Conservation (phyloP, 768 basidiomycete genomes). For the Boletus edulis region DNA sequence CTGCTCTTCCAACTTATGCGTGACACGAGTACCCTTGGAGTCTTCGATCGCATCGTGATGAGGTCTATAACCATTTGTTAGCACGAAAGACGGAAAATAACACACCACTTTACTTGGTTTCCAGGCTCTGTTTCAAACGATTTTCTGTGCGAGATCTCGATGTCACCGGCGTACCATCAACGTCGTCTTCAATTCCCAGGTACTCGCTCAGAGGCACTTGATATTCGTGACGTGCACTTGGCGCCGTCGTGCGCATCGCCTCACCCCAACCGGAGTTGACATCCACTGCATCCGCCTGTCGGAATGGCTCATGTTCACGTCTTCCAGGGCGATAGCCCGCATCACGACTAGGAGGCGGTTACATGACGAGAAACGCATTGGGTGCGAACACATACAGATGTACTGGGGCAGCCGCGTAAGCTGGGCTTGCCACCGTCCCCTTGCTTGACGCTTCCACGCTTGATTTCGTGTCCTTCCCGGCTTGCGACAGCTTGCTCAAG, state of each 20-base stretch:
- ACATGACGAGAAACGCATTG: not conserved
- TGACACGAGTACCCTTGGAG: not conserved
- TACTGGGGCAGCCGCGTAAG: not conserved
- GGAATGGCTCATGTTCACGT: not conserved
- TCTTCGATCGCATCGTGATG: not conserved
- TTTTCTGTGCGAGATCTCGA: not conserved
- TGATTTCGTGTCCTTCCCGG: not conserved
- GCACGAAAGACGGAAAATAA: not conserved
- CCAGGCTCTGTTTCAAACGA: not conserved
- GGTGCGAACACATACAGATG: conserved; percentile 6
- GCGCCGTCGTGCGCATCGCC: not conserved
- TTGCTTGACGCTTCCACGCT: not conserved
- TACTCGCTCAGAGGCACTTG: conserved; percentile 18
- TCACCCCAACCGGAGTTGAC: conserved; percentile 4
- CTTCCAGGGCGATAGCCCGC: not conserved
- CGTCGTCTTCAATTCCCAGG: not conserved
- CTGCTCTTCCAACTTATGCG: not conserved
- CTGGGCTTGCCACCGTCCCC: not conserved
- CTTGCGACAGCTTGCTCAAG: not conserved
- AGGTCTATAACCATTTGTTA: not conserved
- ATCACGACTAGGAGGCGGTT: conserved; percentile 4
- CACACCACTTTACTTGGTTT: not conserved
- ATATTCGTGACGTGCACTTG: conserved; percentile 5
- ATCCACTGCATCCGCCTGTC: not conserved
- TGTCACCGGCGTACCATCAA: not conserved